phyloP scores from a whole-genome alignment of 2,329 filamentous ascomycete genomes.

The Thelonectria olida region DNA sequence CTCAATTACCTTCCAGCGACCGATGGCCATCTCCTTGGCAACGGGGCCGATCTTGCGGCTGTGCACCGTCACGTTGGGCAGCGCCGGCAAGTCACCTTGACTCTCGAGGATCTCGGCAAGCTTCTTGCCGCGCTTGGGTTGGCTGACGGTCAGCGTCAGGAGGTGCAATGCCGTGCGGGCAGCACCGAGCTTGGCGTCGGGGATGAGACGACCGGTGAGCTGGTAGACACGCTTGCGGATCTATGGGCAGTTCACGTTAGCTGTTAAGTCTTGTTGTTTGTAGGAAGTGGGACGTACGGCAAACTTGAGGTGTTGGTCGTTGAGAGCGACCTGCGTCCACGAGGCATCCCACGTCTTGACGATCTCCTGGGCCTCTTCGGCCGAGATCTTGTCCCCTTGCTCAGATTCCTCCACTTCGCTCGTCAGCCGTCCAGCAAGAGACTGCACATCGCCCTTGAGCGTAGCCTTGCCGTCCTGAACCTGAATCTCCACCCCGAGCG shows the following conservation, averaged over 20 bases:
- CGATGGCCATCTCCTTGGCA: conserved; percentile 75
- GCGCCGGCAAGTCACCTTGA: conserved; percentile 54
- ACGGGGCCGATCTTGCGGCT: conserved; percentile 72
- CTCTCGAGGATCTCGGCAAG: conserved; percentile 68
- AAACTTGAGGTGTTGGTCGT: conserved; percentile 74
- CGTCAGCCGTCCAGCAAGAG: conserved; percentile 46
- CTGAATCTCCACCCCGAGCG: conserved; percentile 50
- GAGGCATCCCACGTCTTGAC: conserved; percentile 58
- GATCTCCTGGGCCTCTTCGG: conserved; percentile 53
- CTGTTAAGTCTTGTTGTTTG: background rate
- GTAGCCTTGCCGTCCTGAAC: conserved; percentile 52
- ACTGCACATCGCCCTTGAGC: conserved; percentile 49
- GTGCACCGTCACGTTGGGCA: conserved; percentile 78
- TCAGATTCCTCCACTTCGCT: conserved; percentile 40
- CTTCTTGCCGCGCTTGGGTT: conserved; percentile 66
- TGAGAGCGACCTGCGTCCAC: conserved; percentile 68
- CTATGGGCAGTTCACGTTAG: conserved; percentile 57
- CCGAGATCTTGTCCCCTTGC: conserved; percentile 37
- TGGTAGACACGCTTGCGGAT: conserved; percentile 83
- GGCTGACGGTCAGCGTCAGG: conserved; percentile 61
- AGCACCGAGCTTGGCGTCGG: conserved; percentile 72
- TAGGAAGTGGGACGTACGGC: conserved; percentile 63
- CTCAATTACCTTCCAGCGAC: conserved; percentile 83
- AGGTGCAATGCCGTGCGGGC: conserved; percentile 64
- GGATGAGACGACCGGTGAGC: conserved; percentile 79